Percentiles rank a stretch among this genome's conserved stretches.
Evolutionary conservation across 352 stramenopile species (phyloP).

Genomic region (Aphanomyces invadans): DNA sequence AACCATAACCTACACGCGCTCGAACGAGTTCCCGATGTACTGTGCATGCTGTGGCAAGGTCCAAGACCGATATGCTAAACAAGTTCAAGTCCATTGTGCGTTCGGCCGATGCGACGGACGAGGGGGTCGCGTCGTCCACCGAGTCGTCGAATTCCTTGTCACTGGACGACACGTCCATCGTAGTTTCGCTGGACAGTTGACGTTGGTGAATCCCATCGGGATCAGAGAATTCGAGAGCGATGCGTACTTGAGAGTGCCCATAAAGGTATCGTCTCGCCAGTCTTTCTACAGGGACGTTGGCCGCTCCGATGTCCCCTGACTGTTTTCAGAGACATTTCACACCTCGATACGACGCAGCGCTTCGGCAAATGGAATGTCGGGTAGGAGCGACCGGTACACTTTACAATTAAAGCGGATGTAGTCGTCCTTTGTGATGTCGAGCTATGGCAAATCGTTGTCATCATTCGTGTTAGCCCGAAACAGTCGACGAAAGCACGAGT

Average conservation of each 20-base stretch:
- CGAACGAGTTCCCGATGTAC: not conserved
- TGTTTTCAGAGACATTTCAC: too few species aligned
- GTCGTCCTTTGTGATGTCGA: conserved; percentile 21
- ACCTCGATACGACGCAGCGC: conserved; percentile 16
- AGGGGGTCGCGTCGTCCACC: not conserved
- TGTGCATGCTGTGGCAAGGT: conserved; percentile 18
- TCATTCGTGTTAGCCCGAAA: not conserved
- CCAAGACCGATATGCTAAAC: conserved; percentile 17
- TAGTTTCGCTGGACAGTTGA: too few species aligned
- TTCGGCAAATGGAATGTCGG: conserved; percentile 22
- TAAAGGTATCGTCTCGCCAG: conserved; percentile 6
- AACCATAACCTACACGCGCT: not conserved
- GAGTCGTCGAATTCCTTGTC: not conserved
- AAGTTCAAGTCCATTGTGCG: conserved; percentile 3
- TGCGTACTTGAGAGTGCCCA: conserved; percentile 2
- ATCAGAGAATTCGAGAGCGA: too few species aligned
- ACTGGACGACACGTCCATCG: too few species aligned
- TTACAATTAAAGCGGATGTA: conserved; percentile 23
- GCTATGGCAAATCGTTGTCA: not conserved
- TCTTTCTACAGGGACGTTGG: conserved; percentile 11
- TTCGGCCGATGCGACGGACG: not conserved
- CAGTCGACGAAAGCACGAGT: not conserved
- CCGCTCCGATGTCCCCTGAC: too few species aligned
- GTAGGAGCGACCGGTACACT: conserved; percentile 8
- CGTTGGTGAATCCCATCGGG: too few species aligned